Evolutionary conservation across 2,329 filamentous ascomycete genomes (phyloP).

Genomic region (Colletotrichum musicola): DNA sequence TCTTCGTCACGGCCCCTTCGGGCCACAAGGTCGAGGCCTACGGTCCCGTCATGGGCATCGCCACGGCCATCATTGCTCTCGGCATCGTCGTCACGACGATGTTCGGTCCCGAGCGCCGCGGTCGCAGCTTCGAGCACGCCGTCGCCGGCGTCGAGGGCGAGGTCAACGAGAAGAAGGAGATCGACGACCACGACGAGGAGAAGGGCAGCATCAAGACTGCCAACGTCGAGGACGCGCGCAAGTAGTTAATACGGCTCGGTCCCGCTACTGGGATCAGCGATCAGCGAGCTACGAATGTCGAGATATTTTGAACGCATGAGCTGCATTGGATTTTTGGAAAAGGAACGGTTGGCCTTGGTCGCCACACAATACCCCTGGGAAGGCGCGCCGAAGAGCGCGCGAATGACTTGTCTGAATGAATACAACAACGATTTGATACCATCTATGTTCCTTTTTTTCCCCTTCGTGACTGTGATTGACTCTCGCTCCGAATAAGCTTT

Average conservation of each 20-base stretch:
- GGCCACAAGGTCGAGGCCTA: slow-evolving; percentile 76
- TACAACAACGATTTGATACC: slow-evolving; percentile 20
- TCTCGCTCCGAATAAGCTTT: slow-evolving; percentile 26
- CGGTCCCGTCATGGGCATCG: slow-evolving; percentile 80
- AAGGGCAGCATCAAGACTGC: slow-evolving; percentile 42
- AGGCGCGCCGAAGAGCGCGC: slow-evolving; percentile 1
- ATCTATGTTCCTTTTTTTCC: not conserved
- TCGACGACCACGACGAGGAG: slow-evolving; percentile 48
- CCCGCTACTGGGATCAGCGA: slow-evolving; percentile 18
- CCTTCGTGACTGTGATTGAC: not conserved
- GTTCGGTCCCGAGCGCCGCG: slow-evolving; percentile 80
- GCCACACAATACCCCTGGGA: slow-evolving; percentile 19
- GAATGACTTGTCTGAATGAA: slow-evolving; percentile 20
- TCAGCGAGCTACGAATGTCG: not conserved
- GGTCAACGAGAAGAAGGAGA: slow-evolving; percentile 43
- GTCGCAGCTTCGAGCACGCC: slow-evolving; percentile 75
- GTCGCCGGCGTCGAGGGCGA: slow-evolving; percentile 52
- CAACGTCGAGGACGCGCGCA: slow-evolving; percentile 31
- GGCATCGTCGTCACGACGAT: slow-evolving; percentile 78
- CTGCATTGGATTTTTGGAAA: not conserved
- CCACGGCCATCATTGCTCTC: slow-evolving; percentile 79
- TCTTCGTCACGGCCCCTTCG: slow-evolving; percentile 62
- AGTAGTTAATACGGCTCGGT: slow-evolving; percentile 8
- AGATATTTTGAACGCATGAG: not conserved
- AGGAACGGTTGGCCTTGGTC: not conserved